Conservation (phyloP, 176 grass and related monocot genomes). For the Bolboschoenus planiculmis region DNA sequence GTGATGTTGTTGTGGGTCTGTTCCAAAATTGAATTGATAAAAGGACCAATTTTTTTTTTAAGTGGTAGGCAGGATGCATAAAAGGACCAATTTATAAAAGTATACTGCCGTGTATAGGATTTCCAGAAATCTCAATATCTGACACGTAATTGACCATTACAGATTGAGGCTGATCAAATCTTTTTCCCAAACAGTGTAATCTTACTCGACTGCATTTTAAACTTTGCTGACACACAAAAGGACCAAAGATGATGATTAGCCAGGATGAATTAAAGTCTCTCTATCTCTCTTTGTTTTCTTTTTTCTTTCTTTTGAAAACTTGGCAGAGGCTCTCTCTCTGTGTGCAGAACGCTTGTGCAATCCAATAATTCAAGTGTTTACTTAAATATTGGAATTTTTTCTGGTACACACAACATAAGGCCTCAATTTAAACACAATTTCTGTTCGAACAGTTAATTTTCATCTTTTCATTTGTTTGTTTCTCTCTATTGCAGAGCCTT, state of each 20-base stretch:
- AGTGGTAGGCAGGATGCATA: too few relatives aligned
- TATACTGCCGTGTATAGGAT: background rate
- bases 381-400: background rate
- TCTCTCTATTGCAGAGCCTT: slow-evolving; percentile 46
- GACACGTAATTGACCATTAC: too few relatives aligned
- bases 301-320: background rate
- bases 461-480: background rate
- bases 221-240: slow-evolving; percentile 79
- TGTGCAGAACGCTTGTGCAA: background rate
- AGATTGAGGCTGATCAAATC: too few relatives aligned
- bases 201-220: background rate
- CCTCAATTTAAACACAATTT: background rate
- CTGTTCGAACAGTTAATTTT: background rate
- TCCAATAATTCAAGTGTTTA: background rate
- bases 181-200: background rate
- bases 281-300: too few relatives aligned
- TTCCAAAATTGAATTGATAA: background rate
- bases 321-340: too few relatives aligned
- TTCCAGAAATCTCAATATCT: too few relatives aligned
- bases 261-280: slow-evolving; percentile 95
- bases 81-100: background rate
- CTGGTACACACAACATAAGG: background rate
- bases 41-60: too few relatives aligned
- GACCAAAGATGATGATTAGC: slow-evolving; percentile 63
- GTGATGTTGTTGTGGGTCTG: background rate